Percentiles rank a stretch among this genome's conserved stretches.
These are phyloP conservation scores for Naegleria gruberi DNA, from an alignment of 208 protist genomes.

Conservation along the genomic window DNA sequence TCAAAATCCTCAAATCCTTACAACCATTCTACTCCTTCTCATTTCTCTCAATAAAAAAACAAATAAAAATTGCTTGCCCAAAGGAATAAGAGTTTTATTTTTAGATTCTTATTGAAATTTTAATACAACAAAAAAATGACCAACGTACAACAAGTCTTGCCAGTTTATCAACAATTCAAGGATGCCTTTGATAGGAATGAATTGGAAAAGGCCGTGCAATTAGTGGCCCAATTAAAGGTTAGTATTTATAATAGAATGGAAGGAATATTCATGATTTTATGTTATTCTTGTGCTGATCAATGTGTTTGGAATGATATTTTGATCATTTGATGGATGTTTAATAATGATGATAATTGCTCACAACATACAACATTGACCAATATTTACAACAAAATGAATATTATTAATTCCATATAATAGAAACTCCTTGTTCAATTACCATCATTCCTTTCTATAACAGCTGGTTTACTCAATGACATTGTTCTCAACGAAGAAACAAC, in stretches of 20 bases:
- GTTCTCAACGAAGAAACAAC: not conserved
- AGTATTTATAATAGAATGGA: not conserved
- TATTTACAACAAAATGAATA: no score
- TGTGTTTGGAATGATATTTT: not conserved
- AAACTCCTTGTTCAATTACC: not conserved
- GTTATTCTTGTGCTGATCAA: no score
- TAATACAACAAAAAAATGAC: not conserved
- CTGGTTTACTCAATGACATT: not conserved
- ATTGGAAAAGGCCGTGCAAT: not conserved
- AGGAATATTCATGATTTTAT: no score
- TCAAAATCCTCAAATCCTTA: no score
- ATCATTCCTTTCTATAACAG: not conserved
- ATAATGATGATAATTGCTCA: not conserved
- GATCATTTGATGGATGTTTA: not conserved
- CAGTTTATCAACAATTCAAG: not conserved
- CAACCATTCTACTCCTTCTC: no score
- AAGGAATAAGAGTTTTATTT: no score
- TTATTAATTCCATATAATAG: no score
- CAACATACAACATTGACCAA: not conserved
- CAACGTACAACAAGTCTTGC: not conserved
- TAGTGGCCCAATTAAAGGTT: not conserved
- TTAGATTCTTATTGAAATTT: no score
- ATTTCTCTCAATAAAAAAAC: no score
- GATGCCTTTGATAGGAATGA: not conserved
- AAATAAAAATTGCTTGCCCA: no score